Conservation (phyloP, 1,284 basidiomycete genomes). For the Irpex sp. region DNA sequence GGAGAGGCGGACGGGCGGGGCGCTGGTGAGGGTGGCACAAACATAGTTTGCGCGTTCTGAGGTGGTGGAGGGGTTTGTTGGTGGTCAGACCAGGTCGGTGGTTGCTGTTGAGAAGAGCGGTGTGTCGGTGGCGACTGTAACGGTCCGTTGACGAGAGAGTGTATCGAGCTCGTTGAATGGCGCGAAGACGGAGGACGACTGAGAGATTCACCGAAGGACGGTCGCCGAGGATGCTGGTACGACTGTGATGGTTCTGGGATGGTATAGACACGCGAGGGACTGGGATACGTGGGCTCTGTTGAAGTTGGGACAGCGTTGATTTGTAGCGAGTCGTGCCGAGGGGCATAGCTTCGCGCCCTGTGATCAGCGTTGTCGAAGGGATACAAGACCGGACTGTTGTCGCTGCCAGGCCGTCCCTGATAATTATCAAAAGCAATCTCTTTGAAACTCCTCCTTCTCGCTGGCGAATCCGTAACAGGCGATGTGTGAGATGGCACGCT, state of each 20-base stretch:
- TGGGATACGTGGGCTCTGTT: not conserved
- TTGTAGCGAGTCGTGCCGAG: conserved; percentile 13
- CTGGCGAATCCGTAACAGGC: not conserved
- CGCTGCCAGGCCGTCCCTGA: not conserved
- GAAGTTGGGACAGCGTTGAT: not conserved
- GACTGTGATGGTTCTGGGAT: not conserved
- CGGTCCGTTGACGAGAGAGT: not conserved
- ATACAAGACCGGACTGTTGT: not conserved
- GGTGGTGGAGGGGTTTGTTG: not conserved
- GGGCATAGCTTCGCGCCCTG: conserved; percentile 16
- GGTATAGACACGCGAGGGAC: not conserved
- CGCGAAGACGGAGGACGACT: not conserved
- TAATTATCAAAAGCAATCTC: conserved; percentile 11
- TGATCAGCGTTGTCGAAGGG: conserved; percentile 13
- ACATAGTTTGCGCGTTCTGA: not conserved
- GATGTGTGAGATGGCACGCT: conserved; percentile 3
- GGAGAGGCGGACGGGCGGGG: conserved; percentile 5
- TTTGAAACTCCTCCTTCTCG: conserved; percentile 9
- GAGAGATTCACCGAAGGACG: not conserved
- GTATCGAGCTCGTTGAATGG: not conserved
- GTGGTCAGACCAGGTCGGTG: not conserved
- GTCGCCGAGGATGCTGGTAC: not conserved
- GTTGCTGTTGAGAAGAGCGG: not conserved
- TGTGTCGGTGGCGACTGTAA: not conserved
- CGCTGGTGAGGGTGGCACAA: not conserved